These are phyloP conservation scores for Lantana camara DNA, from an alignment of 257 asterid species.

Conservation along the genomic window DNA sequence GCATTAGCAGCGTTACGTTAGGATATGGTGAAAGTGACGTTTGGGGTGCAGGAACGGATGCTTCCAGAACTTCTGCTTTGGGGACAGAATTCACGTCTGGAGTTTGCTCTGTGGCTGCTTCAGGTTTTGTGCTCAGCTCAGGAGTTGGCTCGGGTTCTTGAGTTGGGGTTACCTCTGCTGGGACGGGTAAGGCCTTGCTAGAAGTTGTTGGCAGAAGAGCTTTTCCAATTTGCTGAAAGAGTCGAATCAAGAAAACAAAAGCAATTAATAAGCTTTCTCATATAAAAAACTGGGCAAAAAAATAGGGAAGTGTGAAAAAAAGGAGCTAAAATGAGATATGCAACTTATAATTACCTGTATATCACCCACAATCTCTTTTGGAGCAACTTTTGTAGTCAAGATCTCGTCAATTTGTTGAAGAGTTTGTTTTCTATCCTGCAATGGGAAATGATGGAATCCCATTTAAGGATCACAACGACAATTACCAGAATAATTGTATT, in stretches of 20 bases:
- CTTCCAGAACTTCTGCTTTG: constrained; percentile 50
- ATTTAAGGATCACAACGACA: not conserved
- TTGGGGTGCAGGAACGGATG: constrained; percentile 47
- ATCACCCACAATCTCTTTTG: constrained; percentile 84
- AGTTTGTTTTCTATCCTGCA: constrained; percentile 91
- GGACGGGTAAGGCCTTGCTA: constrained; percentile 67
- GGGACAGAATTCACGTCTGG: constrained; percentile 63
- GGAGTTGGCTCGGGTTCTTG: constrained; percentile 45
- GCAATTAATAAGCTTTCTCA: not conserved
- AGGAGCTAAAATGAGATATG: not conserved
- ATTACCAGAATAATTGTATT: too few relatives aligned
- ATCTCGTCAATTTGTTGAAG: constrained; percentile 68
- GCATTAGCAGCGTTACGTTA: constrained; percentile 47
- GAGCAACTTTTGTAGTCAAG: constrained; percentile 68
- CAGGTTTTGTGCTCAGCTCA: constrained; percentile 37
- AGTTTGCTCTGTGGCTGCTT: constrained; percentile 44
- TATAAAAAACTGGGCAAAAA: not conserved
- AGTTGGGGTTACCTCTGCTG: constrained; percentile 48
- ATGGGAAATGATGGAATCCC: constrained; percentile 24
- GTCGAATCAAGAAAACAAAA: constrained; percentile 4
- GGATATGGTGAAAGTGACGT: constrained; percentile 91
- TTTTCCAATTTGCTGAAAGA: constrained; percentile 76
- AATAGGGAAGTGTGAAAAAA: too few relatives aligned
- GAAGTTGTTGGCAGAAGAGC: constrained; percentile 70
- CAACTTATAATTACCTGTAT: constrained; percentile 60